Base-by-base conservation (phyloP, 768 basidiomycete species). In the Boletus coccyginus region DNA sequence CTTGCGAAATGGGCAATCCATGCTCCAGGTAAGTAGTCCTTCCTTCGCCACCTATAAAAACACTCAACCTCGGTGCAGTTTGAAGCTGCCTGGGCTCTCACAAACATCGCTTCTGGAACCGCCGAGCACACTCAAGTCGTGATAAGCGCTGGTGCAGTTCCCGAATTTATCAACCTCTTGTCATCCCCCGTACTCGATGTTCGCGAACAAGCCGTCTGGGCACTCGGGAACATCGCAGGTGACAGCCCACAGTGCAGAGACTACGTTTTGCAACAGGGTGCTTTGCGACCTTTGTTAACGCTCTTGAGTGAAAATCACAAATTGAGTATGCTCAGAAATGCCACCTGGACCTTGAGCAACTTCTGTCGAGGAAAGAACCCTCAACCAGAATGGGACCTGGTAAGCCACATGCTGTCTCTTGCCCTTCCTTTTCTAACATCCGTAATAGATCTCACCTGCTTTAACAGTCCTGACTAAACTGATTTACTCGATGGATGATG, bases 161-260 rank as follows among this genome's bases (percentile, higher is more conserved):
- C 95, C 3, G 88, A 95, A 74, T 99, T 99, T 71, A 98, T 99
- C 78, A 92, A 92, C 64, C 85, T 99, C 46, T 78, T 98, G 41
- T 94, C 92, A 10, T 97, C 95, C n/a, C 78, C 86, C 42, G 94
- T 97, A 38, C 81, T 94, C 56, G 97, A 99, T 75, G 97, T 99
- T 58, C 88, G 96, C 57, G 97, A 99, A 76, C 97, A 99, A 75
- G 97, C 97, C 27, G 97, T 99, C 27, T 99, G 96, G 97, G 97
- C 97, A 21, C 81, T 99, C 57, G 97, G 97, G 55, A 99, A 99
- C 77, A 98, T 99, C 61, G 97, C 97, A 51, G 97, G 97, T 57
- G 97, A 99, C 74, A 96, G 94, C 62, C 97, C 97, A 21, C 86
- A 90, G 70, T 99, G 97, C 81, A 79, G 97, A 66, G 97, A 99